Conservation (phyloP, 2,329 filamentous ascomycete genomes). For the Coniochaeta sp. region DNA sequence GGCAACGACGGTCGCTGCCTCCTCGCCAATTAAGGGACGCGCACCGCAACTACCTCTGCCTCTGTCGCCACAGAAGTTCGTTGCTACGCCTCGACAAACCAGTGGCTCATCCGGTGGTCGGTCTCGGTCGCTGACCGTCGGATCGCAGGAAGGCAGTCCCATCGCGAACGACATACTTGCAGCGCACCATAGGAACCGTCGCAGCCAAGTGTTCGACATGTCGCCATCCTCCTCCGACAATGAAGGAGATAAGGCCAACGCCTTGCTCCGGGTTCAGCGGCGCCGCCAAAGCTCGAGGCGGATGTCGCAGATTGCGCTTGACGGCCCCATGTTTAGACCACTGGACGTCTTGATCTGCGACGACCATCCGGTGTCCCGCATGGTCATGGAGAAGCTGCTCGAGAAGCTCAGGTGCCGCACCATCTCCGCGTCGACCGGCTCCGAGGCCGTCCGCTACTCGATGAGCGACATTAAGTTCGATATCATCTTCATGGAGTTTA, state of each 20-base stretch:
- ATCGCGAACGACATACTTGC: conserved; percentile 61
- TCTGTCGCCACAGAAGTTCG: conserved; percentile 56
- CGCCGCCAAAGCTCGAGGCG: conserved; percentile 93
- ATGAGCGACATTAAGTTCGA: conserved; percentile 98
- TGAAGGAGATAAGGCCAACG: conserved; percentile 86
- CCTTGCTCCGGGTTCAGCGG: conserved; percentile 79
- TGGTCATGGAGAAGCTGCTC: conserved; percentile 98
- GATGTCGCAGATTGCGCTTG: conserved; percentile 82
- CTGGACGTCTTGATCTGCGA: conserved; percentile 95
- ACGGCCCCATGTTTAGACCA: conserved; percentile 81
- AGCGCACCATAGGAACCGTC: conserved; percentile 74
- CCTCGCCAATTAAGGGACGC: conserved; percentile 52
- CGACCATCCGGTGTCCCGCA: conserved; percentile 90
- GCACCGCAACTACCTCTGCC: conserved; percentile 42
- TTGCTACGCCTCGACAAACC: conserved; percentile 52
- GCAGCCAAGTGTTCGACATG: conserved; percentile 92
- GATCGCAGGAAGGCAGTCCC: conserved; percentile 85
- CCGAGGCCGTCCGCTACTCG: conserved; percentile 87
- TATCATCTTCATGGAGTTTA: conserved; percentile 97
- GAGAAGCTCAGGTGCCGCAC: conserved; percentile 94
- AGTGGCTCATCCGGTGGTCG: conserved; percentile 59
- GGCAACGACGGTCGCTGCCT: conserved; percentile 44
- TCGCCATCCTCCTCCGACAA: conserved; percentile 97
- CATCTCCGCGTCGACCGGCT: conserved; percentile 82
- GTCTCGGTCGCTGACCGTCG: conserved; percentile 83